These are phyloP conservation scores for Chaetomiaceae sp. DNA, from an alignment of 2,329 filamentous ascomycete species.

Conservation along the genomic window DNA sequence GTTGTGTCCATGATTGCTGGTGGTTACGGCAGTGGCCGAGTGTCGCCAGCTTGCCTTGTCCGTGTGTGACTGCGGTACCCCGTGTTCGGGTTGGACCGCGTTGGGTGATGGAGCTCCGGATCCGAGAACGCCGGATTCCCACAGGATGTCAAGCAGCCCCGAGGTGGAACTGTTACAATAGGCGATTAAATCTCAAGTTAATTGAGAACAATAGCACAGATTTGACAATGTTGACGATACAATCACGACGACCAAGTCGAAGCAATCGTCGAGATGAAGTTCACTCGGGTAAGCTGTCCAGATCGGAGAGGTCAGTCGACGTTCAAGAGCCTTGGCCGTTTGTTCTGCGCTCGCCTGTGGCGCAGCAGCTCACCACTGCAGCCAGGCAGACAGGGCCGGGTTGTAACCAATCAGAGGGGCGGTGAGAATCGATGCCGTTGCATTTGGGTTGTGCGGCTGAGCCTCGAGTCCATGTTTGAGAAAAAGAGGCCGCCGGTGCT, in stretches of 20 bases:
- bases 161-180: too few species aligned
- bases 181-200: too few species aligned
- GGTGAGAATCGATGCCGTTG: neutral
- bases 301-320: neutral
- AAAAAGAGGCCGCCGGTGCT: neutral
- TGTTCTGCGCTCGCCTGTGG: neutral
- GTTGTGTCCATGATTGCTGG: constrained; percentile 4
- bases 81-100: neutral
- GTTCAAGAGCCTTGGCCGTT: neutral
- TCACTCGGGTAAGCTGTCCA: neutral
- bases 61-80: neutral
- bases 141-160: neutral
- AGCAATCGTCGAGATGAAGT: neutral
- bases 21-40: neutral
- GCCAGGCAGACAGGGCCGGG: neutral
- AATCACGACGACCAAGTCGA: too few species aligned
- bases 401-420: neutral
- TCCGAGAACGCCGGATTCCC: neutral
- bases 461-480: neutral
- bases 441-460: constrained; percentile 4
- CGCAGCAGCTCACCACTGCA: constrained; percentile 3
- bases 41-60: neutral
- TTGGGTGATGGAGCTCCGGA: neutral
- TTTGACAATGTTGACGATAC: too few species aligned
- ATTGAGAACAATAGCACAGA: too few species aligned